Conservation (phyloP, 257 asterid genomes). For the Thymus mandschuricus region DNA sequence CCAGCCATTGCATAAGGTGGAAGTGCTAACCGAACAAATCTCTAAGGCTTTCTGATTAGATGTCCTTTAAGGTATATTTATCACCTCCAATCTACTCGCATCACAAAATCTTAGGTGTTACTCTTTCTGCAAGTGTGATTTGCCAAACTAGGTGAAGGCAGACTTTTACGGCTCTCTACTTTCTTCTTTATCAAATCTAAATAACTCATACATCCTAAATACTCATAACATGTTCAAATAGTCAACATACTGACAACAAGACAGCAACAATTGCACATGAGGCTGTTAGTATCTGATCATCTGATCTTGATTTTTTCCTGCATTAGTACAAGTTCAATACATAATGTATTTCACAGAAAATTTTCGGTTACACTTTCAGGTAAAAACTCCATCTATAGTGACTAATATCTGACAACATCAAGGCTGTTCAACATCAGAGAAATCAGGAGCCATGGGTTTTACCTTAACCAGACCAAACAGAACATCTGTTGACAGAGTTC, state of each 20-base stretch:
- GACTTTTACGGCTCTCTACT: slow-evolving; percentile 4
- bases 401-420: neutral
- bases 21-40: neutral
- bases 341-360: neutral
- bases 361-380: slow-evolving; percentile 11
- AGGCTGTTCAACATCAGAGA: slow-evolving; percentile 20
- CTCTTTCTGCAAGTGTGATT: slow-evolving; percentile 17
- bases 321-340: slow-evolving; percentile 2
- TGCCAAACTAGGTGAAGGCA: slow-evolving; percentile 18
- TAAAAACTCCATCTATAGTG: neutral
- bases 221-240: neutral
- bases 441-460: slow-evolving; percentile 27
- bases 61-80: slow-evolving; percentile 11
- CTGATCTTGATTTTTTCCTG: neutral
- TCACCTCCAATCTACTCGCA: neutral
- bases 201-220: neutral
- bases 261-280: no score
- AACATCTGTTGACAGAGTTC: slow-evolving; percentile 88
- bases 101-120: neutral
- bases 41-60: neutral
- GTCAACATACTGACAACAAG: no score
- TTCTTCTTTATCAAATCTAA: neutral
- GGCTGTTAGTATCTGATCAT: slow-evolving; percentile 5
- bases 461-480: slow-evolving; percentile 94
- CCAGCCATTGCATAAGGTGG: neutral